A percentile compares a stretch with the other conserved stretches of the same genome.
phyloP scores from a whole-genome alignment of 2,329 filamentous ascomycete genomes.

The Alternaria gaisen region DNA sequence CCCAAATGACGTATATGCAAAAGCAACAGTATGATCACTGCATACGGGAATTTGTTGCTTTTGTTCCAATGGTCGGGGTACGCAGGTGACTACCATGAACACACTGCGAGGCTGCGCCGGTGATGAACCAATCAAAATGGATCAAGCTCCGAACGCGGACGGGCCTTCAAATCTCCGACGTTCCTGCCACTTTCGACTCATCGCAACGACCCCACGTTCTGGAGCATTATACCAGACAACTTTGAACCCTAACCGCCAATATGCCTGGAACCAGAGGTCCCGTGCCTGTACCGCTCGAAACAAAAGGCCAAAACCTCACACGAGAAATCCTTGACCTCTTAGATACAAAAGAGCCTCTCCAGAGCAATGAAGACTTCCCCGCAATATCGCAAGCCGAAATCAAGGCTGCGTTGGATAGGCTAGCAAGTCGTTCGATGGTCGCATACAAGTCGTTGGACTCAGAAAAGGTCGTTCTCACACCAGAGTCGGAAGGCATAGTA shows the following conservation, averaged over 20 bases:
- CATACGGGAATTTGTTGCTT: background rate
- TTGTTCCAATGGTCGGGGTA: background rate
- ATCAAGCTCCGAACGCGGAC: constrained; percentile 26
- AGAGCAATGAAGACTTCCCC: constrained; percentile 61
- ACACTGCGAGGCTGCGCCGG: constrained; percentile 12
- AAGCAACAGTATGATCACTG: background rate
- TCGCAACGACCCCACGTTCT: constrained; percentile 33
- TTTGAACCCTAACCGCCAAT: constrained; percentile 26
- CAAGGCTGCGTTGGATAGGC: constrained; percentile 87
- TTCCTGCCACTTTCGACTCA: constrained; percentile 37
- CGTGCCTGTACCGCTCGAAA: constrained; percentile 55
- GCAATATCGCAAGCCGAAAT: constrained; percentile 61
- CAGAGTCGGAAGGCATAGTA: constrained; percentile 79
- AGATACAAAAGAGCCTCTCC: constrained; percentile 58
- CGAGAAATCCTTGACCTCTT: constrained; percentile 82
- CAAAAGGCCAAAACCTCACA: constrained; percentile 64
- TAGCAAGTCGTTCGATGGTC: constrained; percentile 86
- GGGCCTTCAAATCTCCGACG: constrained; percentile 34
- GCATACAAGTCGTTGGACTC: constrained; percentile 82
- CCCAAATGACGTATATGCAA: background rate
- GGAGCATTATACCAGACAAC: constrained; percentile 22
- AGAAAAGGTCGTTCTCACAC: constrained; percentile 79
- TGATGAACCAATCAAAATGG: constrained; percentile 24
- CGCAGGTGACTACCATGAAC: background rate
- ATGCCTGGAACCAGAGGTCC: constrained; percentile 60